Conservation (phyloP, 2,329 filamentous ascomycete genomes). For the Colletotrichum chlorophyti region DNA sequence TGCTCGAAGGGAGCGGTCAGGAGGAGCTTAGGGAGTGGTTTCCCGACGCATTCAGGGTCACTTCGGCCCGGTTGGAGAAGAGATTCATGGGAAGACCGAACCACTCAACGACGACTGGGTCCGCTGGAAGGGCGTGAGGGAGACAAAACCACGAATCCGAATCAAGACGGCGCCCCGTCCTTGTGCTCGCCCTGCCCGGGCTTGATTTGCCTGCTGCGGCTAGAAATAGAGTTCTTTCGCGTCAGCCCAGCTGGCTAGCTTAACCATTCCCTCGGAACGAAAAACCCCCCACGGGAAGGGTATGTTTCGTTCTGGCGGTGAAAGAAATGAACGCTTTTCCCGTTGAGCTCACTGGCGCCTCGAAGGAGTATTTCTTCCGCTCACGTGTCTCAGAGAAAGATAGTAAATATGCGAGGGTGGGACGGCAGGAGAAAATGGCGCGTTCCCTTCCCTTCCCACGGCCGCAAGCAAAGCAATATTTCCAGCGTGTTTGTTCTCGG, state of each 20-base stretch:
- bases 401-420: background rate
- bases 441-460: background rate
- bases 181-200: background rate
- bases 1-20: slow-evolving; percentile 51
- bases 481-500: background rate
- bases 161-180: background rate
- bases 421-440: background rate
- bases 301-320: slow-evolving; percentile 10
- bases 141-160: background rate
- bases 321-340: background rate
- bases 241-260: slow-evolving; percentile 16
- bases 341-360: too few species aligned
- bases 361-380: too few species aligned
- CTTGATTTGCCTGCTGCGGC: background rate
- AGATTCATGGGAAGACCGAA: slow-evolving; percentile 10
- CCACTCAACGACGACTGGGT: slow-evolving; percentile 3
- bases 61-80: slow-evolving; percentile 46
- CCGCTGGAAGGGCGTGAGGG: background rate
- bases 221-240: slow-evolving; percentile 3
- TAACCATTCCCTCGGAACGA: slow-evolving; percentile 24
- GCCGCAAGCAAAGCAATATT: background rate
- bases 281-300: background rate
- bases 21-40: slow-evolving; percentile 55
- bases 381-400: background rate
- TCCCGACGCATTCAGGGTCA: slow-evolving; percentile 57